Base-by-base conservation (phyloP, 2,329 filamentous ascomycete genomes). In the Hymenoscyphus infarciens region DNA sequence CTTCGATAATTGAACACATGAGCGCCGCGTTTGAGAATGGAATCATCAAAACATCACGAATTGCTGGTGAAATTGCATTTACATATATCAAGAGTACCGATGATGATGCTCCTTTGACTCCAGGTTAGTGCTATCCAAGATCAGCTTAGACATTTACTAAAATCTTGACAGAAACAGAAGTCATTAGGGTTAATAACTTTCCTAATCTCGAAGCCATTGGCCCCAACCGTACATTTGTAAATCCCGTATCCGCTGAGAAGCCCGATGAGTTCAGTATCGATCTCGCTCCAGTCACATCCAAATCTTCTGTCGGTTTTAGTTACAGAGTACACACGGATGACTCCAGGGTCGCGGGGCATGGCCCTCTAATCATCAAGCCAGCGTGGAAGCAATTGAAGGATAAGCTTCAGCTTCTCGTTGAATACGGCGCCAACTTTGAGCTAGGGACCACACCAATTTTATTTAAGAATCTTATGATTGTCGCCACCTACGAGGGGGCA, bases 1-100 rank as follows among this genome's bases (percentile, higher is more conserved):
- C 90, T 3, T 98, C 94, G 15, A 84, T 98, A 61, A 89, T 98
- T 58, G 95, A 99, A 75, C 95, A 90, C 0, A 86, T 98, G n/a
- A 95, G 87, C 65, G 91, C 90, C 15, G 86, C 86, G 60, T 96
- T 97, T 73, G 88, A 93, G 62, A 84, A 88, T 38, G 90, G 91
- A 8, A 80, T 80, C 13, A 77, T 93, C 11, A 90, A 85, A 66
- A 87, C 86, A 57, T 87, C 88, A 15, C 89, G 88, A 63, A 85
- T 97, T 25, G 86, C 88, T 54, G 95, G 95, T 63, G 94, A 99
- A 77, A 87, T 99, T 68, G 95, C 94, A 3, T 85, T 99, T 67
- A 86, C 88, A 25, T 93, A 93, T 75, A 95, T 95, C 66, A 73
- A 79, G 63, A 59, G 16, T 27, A 73, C 42, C 55, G 69, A 61